Base-by-base conservation (phyloP, 176 grass and related monocot species). In the Areca catechu region DNA sequence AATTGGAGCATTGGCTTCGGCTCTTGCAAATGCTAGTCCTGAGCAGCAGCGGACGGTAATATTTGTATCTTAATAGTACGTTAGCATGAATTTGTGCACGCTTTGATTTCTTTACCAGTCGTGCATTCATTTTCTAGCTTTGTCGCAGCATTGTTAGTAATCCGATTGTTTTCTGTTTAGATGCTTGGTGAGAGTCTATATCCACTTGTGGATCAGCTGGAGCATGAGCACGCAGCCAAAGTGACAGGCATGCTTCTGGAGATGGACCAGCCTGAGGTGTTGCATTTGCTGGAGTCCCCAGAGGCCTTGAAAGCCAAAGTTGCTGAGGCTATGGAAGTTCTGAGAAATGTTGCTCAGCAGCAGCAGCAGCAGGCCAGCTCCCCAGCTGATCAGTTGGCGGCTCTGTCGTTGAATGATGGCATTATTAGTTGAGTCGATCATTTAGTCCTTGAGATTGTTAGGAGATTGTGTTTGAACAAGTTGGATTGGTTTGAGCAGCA, bases 211-310 rank as follows among this genome's bases (percentile, higher is more conserved):
- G 92, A 96, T 79, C 64, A 67, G 58, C 74, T 96, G 54, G 92
- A 96, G 58, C 92, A 51, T 16, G 85, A 77, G 19, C 83, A 88
- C 54, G 83, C 92, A 0, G 92, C 86, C 9, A 90, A 90, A 74
- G 92, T 88, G 5, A 91, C 83, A 0, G 92, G 86, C 63, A 96
- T 91, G 92, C 86, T 97, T 23, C 73, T 97, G 64, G 92, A 97
- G 72, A 97, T 91, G 92, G 92, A 91, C 72, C 83, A 97, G 83
- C 87, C 83, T 2, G 82, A 96, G 72, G 92, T 96, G 30, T 77
- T 96, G 5, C 92, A 96, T 72, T 50, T 96, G 69, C 80, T 90
- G 19, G 82, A 96, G 75, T 87, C 92, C 4, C 86, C 92, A 0
- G 86, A 96, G 19, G 86, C 92, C 49, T 71, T 96, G 30, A 88